Evolutionary conservation across 192 early-diverging fungal species (phyloP).

Genomic region (Gamsiella multidivaricata): DNA sequence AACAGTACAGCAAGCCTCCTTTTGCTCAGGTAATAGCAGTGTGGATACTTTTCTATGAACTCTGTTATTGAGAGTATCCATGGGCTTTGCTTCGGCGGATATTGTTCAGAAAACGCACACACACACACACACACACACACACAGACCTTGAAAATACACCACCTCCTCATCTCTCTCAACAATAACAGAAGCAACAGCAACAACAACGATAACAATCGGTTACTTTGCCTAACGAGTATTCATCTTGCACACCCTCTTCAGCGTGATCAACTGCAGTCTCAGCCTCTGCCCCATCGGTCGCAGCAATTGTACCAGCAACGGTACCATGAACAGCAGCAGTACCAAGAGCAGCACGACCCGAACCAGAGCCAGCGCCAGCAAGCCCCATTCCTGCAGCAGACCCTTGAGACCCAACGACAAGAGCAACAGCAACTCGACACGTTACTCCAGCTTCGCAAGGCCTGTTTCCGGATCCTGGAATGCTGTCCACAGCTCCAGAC

Average conservation of each 20-base stretch:
- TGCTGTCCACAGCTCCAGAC: slow-evolving; percentile 7
- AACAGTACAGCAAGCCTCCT: too few relatives aligned
- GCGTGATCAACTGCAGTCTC: background rate
- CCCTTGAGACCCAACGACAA: background rate
- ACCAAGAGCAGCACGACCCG: slow-evolving; percentile 15
- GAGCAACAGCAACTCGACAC: background rate
- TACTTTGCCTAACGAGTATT: background rate
- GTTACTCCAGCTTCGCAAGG: background rate
- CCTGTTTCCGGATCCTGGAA: slow-evolving; percentile 18
- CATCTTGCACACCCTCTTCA: background rate
- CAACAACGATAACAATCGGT: too few relatives aligned
- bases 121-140: too few relatives aligned
- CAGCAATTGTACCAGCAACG: slow-evolving; percentile 2
- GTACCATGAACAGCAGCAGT: slow-evolving; percentile 12
- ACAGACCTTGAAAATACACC: too few relatives aligned
- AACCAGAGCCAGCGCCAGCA: background rate
- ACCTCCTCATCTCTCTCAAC: too few relatives aligned
- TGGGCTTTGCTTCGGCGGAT: too few relatives aligned
- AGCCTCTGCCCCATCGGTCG: background rate
- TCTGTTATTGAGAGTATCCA: too few relatives aligned
- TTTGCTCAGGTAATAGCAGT: background rate
- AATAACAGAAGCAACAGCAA: too few relatives aligned
- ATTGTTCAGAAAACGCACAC: too few relatives aligned
- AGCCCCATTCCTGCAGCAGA: background rate
- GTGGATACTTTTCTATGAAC: too few relatives aligned